Conservation (phyloP, 2,329 filamentous ascomycete genomes). For the Ambrosiella xylebori region DNA sequence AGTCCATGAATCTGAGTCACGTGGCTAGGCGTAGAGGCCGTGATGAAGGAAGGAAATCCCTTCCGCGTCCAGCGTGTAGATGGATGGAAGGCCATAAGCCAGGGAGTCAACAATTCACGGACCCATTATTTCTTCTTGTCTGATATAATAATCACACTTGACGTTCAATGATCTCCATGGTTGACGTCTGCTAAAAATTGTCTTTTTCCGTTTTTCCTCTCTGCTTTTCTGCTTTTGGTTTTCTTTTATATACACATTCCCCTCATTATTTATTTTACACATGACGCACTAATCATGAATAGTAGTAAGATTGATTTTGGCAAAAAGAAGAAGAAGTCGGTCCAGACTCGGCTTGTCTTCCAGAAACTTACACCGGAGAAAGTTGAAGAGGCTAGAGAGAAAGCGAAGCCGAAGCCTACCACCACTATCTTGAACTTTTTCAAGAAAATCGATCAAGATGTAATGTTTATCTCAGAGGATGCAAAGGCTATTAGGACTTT, state of each 20-base stretch:
- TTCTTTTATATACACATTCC: background rate
- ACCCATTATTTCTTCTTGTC: no score
- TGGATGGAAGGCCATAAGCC: background rate
- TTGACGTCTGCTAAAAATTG: background rate
- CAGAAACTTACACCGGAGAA: conserved; percentile 11
- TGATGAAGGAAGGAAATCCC: background rate
- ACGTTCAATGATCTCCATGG: background rate
- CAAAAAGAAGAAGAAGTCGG: conserved; percentile 11
- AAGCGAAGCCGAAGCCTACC: conserved; percentile 31
- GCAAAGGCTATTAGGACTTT: conserved; percentile 19
- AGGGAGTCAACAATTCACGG: background rate
- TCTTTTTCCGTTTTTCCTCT: no score
- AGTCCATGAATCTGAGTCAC: background rate
- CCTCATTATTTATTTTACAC: background rate
- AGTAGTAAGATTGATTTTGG: conserved; percentile 10
- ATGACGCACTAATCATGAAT: background rate
- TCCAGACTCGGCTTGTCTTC: conserved; percentile 10
- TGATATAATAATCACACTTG: no score
- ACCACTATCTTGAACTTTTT: conserved; percentile 59
- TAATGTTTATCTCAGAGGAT: conserved; percentile 13
- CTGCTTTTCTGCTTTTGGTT: background rate
- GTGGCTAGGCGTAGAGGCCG: conserved; percentile 5
- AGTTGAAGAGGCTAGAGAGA: conserved; percentile 14
- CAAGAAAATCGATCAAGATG: conserved; percentile 40
- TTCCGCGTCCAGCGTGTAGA: background rate